A percentile compares a stretch with the other conserved stretches of the same genome.
phyloP scores from a whole-genome alignment of 2,329 filamentous ascomycete species.

The Scytalidium lignicola region DNA sequence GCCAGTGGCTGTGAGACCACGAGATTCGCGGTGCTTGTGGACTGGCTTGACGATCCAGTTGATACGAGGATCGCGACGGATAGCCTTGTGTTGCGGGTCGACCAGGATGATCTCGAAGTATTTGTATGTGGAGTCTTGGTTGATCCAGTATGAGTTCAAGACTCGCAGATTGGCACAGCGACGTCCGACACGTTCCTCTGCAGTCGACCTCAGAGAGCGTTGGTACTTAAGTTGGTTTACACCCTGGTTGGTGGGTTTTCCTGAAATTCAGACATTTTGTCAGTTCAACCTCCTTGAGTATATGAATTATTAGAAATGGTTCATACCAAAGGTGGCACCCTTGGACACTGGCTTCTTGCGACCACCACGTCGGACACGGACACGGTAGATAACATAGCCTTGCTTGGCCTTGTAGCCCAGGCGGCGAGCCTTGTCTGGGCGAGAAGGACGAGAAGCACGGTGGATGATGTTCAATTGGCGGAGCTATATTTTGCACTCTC shows the following conservation, averaged over 20 bases:
- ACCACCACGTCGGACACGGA: conserved; percentile 96
- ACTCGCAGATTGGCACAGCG: conserved; percentile 98
- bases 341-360: conserved; percentile 95
- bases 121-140: conserved; percentile 99
- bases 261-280: conserved; percentile 41
- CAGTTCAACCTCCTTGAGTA: conserved; percentile 1
- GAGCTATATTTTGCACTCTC: conserved; percentile 99
- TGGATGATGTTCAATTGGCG: conserved; percentile 99
- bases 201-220: conserved; percentile 94
- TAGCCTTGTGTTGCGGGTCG: conserved; percentile 99
- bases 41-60: conserved; percentile 99
- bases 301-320: conserved; percentile 2
- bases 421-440: conserved; percentile 99
- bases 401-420: conserved; percentile 99
- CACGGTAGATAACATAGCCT: conserved; percentile 99
- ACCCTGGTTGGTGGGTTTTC: conserved; percentile 99
- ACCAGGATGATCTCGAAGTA: conserved; percentile 99
- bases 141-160: conserved; percentile 99
- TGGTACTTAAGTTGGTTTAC: conserved; percentile 99
- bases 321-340: conserved; percentile 97
- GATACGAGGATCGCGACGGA: conserved; percentile 98
- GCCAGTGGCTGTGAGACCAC: conserved; percentile 95
- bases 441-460: conserved; percentile 95
- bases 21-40: conserved; percentile 99
- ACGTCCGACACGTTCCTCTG: conserved; percentile 99